Evolutionary conservation across 345 rosid genomes (phyloP).

Genomic region (Acer campestre): DNA sequence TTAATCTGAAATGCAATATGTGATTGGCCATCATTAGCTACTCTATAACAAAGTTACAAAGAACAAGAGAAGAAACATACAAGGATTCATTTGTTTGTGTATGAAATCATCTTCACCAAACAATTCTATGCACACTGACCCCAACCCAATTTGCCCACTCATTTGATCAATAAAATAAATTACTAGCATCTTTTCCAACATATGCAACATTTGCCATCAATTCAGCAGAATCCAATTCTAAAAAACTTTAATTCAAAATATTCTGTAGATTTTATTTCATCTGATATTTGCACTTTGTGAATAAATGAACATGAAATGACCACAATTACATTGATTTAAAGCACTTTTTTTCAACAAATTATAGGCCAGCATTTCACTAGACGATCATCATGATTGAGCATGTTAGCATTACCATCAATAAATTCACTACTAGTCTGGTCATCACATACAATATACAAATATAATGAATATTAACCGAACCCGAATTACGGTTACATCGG

Average conservation of each 20-base stretch:
- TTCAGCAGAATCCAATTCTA: background rate
- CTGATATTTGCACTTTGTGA: background rate
- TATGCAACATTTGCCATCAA: too few species aligned
- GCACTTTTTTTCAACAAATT: background rate
- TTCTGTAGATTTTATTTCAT: background rate
- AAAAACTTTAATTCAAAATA: background rate
- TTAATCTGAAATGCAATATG: constrained; percentile 41
- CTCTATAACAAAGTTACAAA: background rate
- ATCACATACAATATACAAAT: too few species aligned
- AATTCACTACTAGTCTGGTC: constrained; percentile 90
- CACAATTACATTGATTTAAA: background rate
- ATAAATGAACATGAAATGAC: background rate
- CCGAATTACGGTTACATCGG: too few species aligned
- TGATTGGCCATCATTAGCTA: background rate
- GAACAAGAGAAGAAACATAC: background rate
- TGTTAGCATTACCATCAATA: constrained; percentile 60
- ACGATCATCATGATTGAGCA: constrained; percentile 4
- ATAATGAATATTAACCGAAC: too few species aligned
- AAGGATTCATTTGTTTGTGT: constrained; percentile 54
- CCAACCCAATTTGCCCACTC: constrained; percentile 56
- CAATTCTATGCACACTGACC: constrained; percentile 81
- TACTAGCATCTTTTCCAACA: background rate
- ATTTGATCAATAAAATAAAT: constrained; percentile 13
- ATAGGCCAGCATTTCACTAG: too few species aligned
- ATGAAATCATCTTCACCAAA: too few species aligned